These are phyloP conservation scores for Phytophthora litchii DNA, from an alignment of 352 stramenopile species.

Conservation along the genomic window DNA sequence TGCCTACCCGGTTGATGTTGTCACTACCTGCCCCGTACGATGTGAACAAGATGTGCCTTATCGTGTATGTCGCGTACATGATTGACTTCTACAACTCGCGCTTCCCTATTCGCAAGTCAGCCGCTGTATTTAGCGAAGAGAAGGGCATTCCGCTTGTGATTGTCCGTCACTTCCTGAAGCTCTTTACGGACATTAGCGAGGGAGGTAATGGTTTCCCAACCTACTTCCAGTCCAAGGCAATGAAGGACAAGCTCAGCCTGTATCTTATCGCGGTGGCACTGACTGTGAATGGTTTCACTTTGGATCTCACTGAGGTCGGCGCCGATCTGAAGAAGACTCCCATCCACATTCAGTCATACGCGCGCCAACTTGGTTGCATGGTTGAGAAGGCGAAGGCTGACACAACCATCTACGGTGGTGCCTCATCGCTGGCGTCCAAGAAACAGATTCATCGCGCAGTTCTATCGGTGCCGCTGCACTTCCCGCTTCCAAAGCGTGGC, in stretches of 20 bases:
- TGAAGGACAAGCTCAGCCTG: slow-evolving; percentile 84
- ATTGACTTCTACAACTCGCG: slow-evolving; percentile 66
- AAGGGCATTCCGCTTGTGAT: slow-evolving; percentile 78
- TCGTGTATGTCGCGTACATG: slow-evolving; percentile 80
- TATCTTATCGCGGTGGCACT: slow-evolving; percentile 80
- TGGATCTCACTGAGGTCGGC: slow-evolving; percentile 75
- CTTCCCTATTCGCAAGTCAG: slow-evolving; percentile 71
- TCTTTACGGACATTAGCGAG: slow-evolving; percentile 76
- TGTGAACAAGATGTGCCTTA: slow-evolving; percentile 64
- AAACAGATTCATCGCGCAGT: slow-evolving; percentile 74
- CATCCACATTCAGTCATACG: slow-evolving; percentile 62
- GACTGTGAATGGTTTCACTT: slow-evolving; percentile 73
- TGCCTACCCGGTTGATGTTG: slow-evolving; percentile 70
- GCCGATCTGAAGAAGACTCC: slow-evolving; percentile 71
- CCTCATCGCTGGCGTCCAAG: slow-evolving; percentile 60
- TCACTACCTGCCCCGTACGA: slow-evolving; percentile 74
- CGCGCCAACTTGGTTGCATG: slow-evolving; percentile 70
- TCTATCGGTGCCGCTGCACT: slow-evolving; percentile 79
- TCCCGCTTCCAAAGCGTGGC: slow-evolving; percentile 71
- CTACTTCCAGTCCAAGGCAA: slow-evolving; percentile 78
- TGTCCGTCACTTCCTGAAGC: slow-evolving; percentile 64
- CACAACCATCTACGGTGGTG: slow-evolving; percentile 50
- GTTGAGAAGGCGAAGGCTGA: slow-evolving; percentile 80
- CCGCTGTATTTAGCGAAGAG: slow-evolving; percentile 73
- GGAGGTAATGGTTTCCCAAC: slow-evolving; percentile 55